Conservation (phyloP, 768 basidiomycete genomes). For the Grammothele lineata region DNA sequence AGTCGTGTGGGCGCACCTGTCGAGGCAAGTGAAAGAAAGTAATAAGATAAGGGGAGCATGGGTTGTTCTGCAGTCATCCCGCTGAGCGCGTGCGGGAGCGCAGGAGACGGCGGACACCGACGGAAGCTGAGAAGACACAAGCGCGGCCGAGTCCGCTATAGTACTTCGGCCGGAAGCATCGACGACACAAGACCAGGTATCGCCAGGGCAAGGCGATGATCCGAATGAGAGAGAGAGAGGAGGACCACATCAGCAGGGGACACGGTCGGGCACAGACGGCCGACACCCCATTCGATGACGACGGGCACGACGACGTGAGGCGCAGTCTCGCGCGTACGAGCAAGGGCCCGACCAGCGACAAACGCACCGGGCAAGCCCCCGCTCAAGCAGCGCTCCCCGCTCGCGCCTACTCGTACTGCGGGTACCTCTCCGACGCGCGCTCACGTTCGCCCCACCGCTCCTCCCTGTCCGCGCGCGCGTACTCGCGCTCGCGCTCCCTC, state of each 20-base stretch:
- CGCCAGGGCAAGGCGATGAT: no score
- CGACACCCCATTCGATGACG: no score
- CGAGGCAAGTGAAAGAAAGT: not conserved
- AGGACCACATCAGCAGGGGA: no score
- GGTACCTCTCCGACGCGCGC: conserved; percentile 5
- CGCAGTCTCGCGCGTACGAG: no score
- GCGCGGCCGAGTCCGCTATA: no score
- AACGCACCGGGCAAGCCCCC: not conserved
- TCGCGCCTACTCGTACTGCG: conserved; percentile 9
- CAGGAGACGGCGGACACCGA: not conserved
- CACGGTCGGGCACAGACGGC: no score
- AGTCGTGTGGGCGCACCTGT: not conserved
- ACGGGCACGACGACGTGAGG: no score
- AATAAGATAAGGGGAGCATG: not conserved
- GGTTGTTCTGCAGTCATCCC: no score
- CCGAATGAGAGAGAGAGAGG: no score
- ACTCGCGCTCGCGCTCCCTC: conserved; percentile 6
- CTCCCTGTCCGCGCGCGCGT: not conserved
- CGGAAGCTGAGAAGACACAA: no score
- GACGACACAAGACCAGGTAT: no score
- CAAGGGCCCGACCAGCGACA: not conserved
- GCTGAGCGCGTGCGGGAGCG: not conserved
- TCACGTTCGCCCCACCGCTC: conserved; percentile 5
- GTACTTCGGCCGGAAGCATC: no score
- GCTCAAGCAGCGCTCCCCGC: not conserved